Percentiles rank a stretch among this genome's conserved stretches.
Conservation (phyloP, 1,284 basidiomycete species). For the Puccinia hordei region DNA sequence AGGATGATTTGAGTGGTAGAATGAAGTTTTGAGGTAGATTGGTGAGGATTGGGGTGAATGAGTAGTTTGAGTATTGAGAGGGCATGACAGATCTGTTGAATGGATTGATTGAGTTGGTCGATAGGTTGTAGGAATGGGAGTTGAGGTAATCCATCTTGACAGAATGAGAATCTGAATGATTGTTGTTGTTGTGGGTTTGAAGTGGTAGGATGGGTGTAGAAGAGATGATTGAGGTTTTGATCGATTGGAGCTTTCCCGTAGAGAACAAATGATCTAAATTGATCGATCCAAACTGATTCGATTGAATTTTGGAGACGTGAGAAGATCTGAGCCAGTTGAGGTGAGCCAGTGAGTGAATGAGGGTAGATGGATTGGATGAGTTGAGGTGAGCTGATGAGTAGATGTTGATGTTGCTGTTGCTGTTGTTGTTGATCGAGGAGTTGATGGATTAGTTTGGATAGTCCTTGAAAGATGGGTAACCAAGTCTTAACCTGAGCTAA, state of each 20-base stretch:
- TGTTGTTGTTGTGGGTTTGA: not conserved
- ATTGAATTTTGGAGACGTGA: slow-evolving; percentile 12
- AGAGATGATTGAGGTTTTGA: slow-evolving; percentile 5
- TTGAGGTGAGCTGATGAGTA: not conserved
- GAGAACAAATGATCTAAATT: slow-evolving; percentile 28
- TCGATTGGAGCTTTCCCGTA: slow-evolving; percentile 31
- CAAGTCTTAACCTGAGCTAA: not conserved
- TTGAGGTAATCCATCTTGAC: slow-evolving; percentile 1
- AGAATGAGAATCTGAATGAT: slow-evolving; percentile 6
- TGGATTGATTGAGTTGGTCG: not conserved
- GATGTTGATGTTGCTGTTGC: no score
- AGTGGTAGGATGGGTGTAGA: slow-evolving; percentile 17
- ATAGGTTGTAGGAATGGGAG: slow-evolving; percentile 23
- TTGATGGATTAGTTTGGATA: slow-evolving; percentile 21
- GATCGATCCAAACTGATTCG: slow-evolving; percentile 27
- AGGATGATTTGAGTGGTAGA: not conserved
- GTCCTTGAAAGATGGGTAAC: not conserved
- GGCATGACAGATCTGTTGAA: slow-evolving; percentile 18
- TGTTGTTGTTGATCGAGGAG: no score
- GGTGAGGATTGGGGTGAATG: not conserved
- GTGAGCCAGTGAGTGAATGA: slow-evolving; percentile 16
- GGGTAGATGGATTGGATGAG: no score
- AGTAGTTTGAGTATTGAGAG: slow-evolving; percentile 34
- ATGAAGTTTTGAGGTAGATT: not conserved
- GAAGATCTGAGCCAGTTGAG: slow-evolving; percentile 22